phyloP scores from a whole-genome alignment of 768 basidiomycete genomes.

The Favolaschia claudopus region DNA sequence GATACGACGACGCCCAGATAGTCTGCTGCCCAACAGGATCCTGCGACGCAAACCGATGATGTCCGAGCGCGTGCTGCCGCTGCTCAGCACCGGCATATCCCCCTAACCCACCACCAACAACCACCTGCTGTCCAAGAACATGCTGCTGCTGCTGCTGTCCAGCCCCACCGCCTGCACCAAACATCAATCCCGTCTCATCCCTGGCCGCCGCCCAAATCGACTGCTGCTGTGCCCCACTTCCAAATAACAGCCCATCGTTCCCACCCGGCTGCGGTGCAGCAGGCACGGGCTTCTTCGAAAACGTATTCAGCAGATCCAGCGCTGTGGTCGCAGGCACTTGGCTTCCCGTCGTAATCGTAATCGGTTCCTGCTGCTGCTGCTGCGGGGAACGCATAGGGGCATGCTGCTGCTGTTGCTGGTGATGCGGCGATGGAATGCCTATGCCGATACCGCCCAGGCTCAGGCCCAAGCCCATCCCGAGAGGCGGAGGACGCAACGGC shows the following conservation, averaged over 20 bases:
- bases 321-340: conserved; percentile 26
- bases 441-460: too few relatives aligned
- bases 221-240: conserved; percentile 4
- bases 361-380: neutral
- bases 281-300: conserved; percentile 2
- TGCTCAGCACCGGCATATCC: neutral
- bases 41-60: conserved; percentile 20
- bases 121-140: too few relatives aligned
- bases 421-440: too few relatives aligned
- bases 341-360: conserved; percentile 10
- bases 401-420: too few relatives aligned
- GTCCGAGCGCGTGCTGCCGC: neutral
- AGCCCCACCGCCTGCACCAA: neutral
- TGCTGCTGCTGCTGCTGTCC: conserved; percentile 6
- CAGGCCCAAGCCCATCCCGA: too few relatives aligned
- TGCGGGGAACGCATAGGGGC: too few relatives aligned
- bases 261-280: neutral
- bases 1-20: conserved; percentile 21
- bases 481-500: conserved; percentile 18
- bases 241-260: conserved; percentile 13
- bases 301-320: conserved; percentile 24
- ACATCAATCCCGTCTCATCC: conserved; percentile 24
- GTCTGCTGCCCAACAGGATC: conserved; percentile 12
- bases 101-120: too few relatives aligned
- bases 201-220: conserved; percentile 28